Evolutionary conservation across 108 stramenopile species (phyloP).

Genomic region (Parietichytrium sp.): DNA sequence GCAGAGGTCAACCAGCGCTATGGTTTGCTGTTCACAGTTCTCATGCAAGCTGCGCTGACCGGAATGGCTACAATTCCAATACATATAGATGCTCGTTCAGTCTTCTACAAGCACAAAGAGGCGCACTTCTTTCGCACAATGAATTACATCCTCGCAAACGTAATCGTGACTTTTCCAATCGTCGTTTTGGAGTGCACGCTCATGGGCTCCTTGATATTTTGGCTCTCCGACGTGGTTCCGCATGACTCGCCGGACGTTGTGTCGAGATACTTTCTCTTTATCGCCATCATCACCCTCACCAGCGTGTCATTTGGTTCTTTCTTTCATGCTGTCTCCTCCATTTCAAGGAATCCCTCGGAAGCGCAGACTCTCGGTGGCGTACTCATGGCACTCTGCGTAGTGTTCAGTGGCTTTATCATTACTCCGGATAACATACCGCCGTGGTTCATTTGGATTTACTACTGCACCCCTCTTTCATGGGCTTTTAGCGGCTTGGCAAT

Average conservation of each 20-base stretch:
- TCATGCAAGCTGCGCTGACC: background rate
- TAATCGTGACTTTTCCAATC: background rate
- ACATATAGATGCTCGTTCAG: background rate
- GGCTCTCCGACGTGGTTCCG: conserved; percentile 48
- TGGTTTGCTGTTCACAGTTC: background rate
- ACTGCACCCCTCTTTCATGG: background rate
- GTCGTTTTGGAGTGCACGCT: conserved; percentile 56
- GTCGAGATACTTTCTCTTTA: background rate
- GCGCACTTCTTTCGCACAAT: conserved; percentile 61
- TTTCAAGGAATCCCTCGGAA: conserved; percentile 41
- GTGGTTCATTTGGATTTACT: conserved; percentile 13
- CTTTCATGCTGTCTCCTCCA: conserved; percentile 43
- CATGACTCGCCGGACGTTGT: background rate
- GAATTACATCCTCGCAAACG: background rate
- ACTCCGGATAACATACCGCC: background rate
- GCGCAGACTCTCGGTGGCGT: background rate
- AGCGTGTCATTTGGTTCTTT: background rate
- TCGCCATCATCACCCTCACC: background rate
- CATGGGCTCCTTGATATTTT: conserved; percentile 65
- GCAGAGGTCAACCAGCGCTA: background rate
- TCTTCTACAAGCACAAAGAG: conserved; percentile 54
- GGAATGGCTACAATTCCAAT: background rate
- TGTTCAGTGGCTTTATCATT: conserved; percentile 17
- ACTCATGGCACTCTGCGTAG: background rate
- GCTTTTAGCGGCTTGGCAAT: too few species aligned